Base-by-base conservation (phyloP, 2,329 filamentous ascomycete species). In the Emergomyces africanus region DNA sequence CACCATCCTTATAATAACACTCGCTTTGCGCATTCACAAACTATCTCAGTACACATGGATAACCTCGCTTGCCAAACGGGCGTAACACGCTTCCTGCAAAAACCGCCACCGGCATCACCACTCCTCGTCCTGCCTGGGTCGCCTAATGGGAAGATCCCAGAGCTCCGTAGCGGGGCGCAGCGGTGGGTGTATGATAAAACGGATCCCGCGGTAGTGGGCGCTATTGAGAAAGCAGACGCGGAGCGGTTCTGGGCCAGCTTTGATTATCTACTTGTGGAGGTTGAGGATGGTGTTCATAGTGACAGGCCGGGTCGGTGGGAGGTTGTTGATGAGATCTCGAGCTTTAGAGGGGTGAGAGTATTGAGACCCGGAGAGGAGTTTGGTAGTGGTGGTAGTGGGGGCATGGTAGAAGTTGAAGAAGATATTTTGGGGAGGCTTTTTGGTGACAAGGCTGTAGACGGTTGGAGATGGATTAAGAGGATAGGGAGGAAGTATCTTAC, bases 21-120 rank as follows among this genome's bases (percentile, higher is more conserved):
- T 0, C 28, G 49, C 49, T 20, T 20, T 18, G 10, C 28, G 8
- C 30, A n/a, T 8, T 18, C 12, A 23, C 28, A 37, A 8, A 57
- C 61, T 25, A 65, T 75, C 12, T 66, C 66, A 20, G 77, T 85
- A 6, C 77, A 84, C 65, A 72, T 84, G 60, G 82, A 82, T 60
- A 85, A 84, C 57, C 75, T 86, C 28, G 79, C 82, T 2, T 84
- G 81, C 59, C 83, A 85, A 66, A 84, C 83, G 1, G 83, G 83
- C 51, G 77, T 85, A 15, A 85, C 83, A 0, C 77, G 80, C 0
- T 86, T 85, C 65, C 71, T 83, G 9, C 77, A 82, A 65, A 65
- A 70, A 25, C 68, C 71, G 3, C 57, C 60, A 37, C 63, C 67
- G 18, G 54, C 65, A 41, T 55, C 61, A 14, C 61, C 61, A 2